Percentiles rank a stretch among this genome's conserved stretches.
Evolutionary conservation across 1,284 basidiomycete genomes (phyloP).

Genomic region (Cutaneotrichosporon cutaneum): DNA sequence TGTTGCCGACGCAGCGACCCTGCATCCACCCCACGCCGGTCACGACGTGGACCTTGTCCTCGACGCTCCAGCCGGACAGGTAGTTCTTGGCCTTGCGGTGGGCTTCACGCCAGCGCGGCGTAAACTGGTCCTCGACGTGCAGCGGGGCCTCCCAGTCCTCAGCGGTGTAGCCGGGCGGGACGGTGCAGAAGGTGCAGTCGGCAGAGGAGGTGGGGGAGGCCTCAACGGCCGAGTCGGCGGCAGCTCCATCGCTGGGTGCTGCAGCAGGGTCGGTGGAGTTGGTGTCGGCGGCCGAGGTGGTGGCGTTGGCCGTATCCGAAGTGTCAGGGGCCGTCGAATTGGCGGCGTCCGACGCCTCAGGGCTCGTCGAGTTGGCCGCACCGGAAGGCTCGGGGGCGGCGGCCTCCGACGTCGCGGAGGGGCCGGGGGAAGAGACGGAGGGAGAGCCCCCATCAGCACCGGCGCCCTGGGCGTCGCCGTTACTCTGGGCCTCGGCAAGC

Average conservation of each 20-base stretch:
- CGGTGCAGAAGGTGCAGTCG: constrained; percentile 19
- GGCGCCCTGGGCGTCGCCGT: background rate
- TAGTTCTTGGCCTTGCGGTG: constrained; percentile 46
- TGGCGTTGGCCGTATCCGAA: too few relatives aligned
- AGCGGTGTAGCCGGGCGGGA: constrained; percentile 31
- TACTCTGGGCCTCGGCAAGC: background rate
- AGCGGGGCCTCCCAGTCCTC: constrained; percentile 29
- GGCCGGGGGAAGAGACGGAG: too few relatives aligned
- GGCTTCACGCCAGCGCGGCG: constrained; percentile 32
- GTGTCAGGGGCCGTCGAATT: background rate
- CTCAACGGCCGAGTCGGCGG: too few relatives aligned
- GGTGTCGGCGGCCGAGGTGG: too few relatives aligned
- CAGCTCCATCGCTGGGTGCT: background rate
- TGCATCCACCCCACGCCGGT: constrained; percentile 53
- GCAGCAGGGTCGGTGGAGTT: background rate
- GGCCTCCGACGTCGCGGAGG: too few relatives aligned
- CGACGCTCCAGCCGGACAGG: constrained; percentile 52
- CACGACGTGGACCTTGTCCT: constrained; percentile 55
- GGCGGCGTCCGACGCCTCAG: background rate
- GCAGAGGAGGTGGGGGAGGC: constrained; percentile 1
- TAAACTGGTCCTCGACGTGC: constrained; percentile 16
- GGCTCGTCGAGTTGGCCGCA: background rate
- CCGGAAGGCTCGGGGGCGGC: background rate
- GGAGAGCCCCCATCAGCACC: too few relatives aligned
- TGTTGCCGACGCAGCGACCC: constrained; percentile 67